Base-by-base conservation (phyloP, 176 grass and related monocot species). In the Oryza glumipatula region DNA sequence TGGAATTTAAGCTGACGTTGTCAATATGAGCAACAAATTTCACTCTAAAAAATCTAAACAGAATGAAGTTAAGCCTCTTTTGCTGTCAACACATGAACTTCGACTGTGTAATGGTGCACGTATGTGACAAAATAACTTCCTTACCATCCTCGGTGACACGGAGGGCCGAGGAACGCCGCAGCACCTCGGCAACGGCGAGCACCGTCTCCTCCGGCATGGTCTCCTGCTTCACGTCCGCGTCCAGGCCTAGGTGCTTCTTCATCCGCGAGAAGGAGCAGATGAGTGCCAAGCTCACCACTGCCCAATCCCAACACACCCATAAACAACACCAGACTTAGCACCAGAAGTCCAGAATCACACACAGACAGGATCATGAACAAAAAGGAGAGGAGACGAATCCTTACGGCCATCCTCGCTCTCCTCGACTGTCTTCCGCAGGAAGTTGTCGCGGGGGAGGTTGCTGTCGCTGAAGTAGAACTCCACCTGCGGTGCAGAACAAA, bases 391-490 rank as follows among this genome's bases (percentile, higher is more conserved):
- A 38, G 32, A 80, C 33, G 63, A 5, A 84, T 86, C n/a, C 64
- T 90, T 95, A 99, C 96, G 72, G 49, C 91, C 91, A 74, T 99
- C 91, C 45, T 92, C 83, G 39, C 81, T 96, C 76, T 96, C 89
- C 74, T 96, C 83, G 13, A 99, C 81, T 4, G 84, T 76, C 76
- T 48, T 86, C 70, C 71, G 85, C 70, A 99, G 83, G 81, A 96
- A 99, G 3, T 52, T 80, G 54, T 99, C 96, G 21, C 89, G 90
- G 21, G 96, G 91, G 5, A 99, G 87, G 81, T 99, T 99, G 84
- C 94, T 96, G 33, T 99, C 93, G 66, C 96, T 92, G 77, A 99
- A 96, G 72, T 99, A 99, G 67, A 99, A 99, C 72, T 99, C 96
- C 49, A 94, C 96, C 93, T 99, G 65, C 43, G 26, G 78, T 15